These are phyloP conservation scores for Ampelomyces quisqualis DNA, from an alignment of 2,329 filamentous ascomycete species.

Conservation along the genomic window DNA sequence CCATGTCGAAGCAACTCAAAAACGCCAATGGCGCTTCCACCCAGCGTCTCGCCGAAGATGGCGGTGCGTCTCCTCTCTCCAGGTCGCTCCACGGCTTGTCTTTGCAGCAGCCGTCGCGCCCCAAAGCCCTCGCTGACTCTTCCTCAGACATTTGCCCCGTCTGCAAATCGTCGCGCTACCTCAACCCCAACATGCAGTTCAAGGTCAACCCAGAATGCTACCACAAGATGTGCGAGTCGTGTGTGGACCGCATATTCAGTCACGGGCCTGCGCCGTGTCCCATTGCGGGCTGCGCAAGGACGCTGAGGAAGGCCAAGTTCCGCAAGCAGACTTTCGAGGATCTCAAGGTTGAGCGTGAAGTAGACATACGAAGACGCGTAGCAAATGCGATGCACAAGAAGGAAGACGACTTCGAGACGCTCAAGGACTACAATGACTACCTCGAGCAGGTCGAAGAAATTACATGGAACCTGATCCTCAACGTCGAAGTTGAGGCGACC, in stretches of 20 bases:
- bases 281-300: conserved; percentile 83
- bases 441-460: conserved; percentile 89
- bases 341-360: conserved; percentile 83
- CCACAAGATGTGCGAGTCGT: conserved; percentile 97
- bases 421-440: conserved; percentile 88
- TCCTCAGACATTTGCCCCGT: conserved; percentile 81
- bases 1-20: conserved; percentile 39
- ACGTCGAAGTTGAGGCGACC: conserved; percentile 65
- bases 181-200: conserved; percentile 91
- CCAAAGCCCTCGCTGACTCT: conserved; percentile 27
- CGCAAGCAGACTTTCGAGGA: conserved; percentile 87
- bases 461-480: conserved; percentile 81
- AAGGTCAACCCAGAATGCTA: conserved; percentile 98
- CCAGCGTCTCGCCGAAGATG: conserved; percentile 37
- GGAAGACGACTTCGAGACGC: conserved; percentile 86
- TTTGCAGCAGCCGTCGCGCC: conserved; percentile 21
- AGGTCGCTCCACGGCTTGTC: conserved; percentile 34
- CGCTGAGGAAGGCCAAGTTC: conserved; percentile 81
- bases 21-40: conserved; percentile 32
- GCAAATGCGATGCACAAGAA: conserved; percentile 76
- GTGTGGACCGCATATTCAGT: conserved; percentile 91
- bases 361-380: conserved; percentile 83
- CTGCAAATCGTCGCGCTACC: conserved; percentile 94
- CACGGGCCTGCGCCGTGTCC: conserved; percentile 90
- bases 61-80: conserved; percentile 42